A percentile compares a stretch with the other conserved stretches of the same genome.
Evolutionary conservation across 371 early-diverging fungal species (phyloP).

Genomic region (Mortierella sp.): DNA sequence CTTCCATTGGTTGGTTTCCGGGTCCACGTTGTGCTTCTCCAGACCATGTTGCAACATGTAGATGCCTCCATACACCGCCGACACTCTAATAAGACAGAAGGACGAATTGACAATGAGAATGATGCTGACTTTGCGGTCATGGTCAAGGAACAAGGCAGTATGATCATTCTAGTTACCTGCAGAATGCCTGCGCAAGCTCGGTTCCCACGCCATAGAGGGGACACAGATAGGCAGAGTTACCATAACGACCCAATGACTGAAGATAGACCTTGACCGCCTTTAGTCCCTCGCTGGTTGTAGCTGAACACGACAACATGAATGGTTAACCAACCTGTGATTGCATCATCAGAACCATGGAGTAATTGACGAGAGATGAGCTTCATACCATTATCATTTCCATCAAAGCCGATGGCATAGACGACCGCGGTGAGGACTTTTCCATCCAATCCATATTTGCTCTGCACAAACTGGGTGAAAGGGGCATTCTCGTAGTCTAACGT

Average conservation of each 20-base stretch:
- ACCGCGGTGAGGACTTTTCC: slow-evolving; percentile 75
- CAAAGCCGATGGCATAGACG: slow-evolving; percentile 77
- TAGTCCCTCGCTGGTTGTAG: slow-evolving; percentile 70
- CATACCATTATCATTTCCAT: slow-evolving; percentile 55
- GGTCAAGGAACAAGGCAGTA: no score
- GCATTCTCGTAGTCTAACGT: slow-evolving; percentile 57
- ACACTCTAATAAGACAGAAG: slow-evolving; percentile 58
- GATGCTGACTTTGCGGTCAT: not conserved
- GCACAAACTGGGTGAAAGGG: slow-evolving; percentile 62
- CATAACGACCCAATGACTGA: slow-evolving; percentile 89
- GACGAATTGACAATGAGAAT: not conserved
- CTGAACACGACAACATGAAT: slow-evolving; percentile 29
- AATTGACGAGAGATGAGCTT: not conserved
- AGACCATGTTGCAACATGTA: slow-evolving; percentile 78
- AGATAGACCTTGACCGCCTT: slow-evolving; percentile 74
- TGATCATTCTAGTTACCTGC: slow-evolving; percentile 68
- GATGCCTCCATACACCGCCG: slow-evolving; percentile 91
- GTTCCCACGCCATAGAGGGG: slow-evolving; percentile 91
- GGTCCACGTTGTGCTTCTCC: slow-evolving; percentile 54
- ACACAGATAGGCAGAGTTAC: slow-evolving; percentile 83
- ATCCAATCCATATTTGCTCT: slow-evolving; percentile 72
- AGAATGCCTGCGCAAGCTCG: slow-evolving; percentile 93
- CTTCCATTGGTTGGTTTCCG: slow-evolving; percentile 53
- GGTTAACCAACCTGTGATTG: no score
- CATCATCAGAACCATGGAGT: not conserved